Evolutionary conservation across 257 asterid genomes (phyloP).

Genomic region (Vinca minor): DNA sequence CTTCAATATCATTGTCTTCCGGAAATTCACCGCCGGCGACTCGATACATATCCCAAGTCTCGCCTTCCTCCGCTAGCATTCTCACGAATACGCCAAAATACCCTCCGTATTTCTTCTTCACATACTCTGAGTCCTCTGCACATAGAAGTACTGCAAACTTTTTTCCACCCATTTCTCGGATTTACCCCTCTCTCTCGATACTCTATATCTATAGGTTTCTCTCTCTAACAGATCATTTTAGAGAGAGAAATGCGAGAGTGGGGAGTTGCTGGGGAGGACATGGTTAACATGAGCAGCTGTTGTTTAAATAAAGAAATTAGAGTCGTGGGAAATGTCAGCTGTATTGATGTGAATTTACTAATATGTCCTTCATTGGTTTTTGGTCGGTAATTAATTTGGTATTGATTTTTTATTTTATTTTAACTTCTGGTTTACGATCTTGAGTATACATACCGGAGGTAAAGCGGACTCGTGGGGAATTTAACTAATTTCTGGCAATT

Average conservation of each 20-base stretch:
- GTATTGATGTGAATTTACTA: slow-evolving; percentile 11
- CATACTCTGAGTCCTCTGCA: slow-evolving; percentile 90
- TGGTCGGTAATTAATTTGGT: neutral
- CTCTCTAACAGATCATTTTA: slow-evolving; percentile 11
- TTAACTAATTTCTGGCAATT: too few relatives aligned
- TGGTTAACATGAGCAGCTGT: neutral
- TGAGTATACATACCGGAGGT: too few relatives aligned
- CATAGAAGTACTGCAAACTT: slow-evolving; percentile 66
- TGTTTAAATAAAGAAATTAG: slow-evolving; percentile 14
- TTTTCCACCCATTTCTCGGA: slow-evolving; percentile 53
- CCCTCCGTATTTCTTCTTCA: slow-evolving; percentile 77
- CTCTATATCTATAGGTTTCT: neutral
- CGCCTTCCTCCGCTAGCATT: slow-evolving; percentile 89
- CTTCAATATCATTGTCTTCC: slow-evolving; percentile 51
- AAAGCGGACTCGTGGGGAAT: too few relatives aligned
- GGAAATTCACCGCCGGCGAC: slow-evolving; percentile 74
- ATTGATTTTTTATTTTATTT: too few relatives aligned
- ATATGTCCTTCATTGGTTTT: slow-evolving; percentile 18
- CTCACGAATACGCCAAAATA: slow-evolving; percentile 69
- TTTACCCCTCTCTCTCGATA: slow-evolving; percentile 1
- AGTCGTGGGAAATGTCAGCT: neutral
- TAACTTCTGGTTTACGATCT: too few relatives aligned
- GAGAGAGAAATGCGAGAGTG: slow-evolving; percentile 20
- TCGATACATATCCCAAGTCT: slow-evolving; percentile 56
- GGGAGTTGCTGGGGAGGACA: slow-evolving; percentile 6